Evolutionary conservation across 1,284 basidiomycete genomes (phyloP).

Genomic region (Cutaneotrichosporon cutaneum): DNA sequence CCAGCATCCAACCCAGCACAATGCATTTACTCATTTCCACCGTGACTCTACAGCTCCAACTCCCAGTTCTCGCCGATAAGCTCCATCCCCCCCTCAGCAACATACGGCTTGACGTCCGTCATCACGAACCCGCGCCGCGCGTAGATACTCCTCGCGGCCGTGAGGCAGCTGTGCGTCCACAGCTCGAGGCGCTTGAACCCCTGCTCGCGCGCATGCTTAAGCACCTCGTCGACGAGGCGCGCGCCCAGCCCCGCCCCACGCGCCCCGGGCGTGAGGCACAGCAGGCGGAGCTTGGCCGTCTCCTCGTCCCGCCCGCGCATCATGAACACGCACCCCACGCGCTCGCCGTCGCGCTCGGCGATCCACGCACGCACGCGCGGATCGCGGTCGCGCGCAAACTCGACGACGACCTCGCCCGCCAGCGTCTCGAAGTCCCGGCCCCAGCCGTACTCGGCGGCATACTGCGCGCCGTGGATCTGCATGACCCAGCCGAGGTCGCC

Average conservation of each 20-base stretch:
- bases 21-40: no score
- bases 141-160: conserved; percentile 18
- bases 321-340: conserved; percentile 19
- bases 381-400: conserved; percentile 4
- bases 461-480: conserved; percentile 15
- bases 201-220: conserved; percentile 12
- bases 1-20: not conserved
- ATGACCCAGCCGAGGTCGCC: conserved; percentile 27
- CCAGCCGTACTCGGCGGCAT: conserved; percentile 16
- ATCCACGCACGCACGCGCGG: conserved; percentile 17
- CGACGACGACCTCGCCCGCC: conserved; percentile 11
- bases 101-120: not conserved
- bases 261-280: conserved; percentile 10
- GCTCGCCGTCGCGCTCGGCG: conserved; percentile 16
- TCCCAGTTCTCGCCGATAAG: conserved; percentile 19
- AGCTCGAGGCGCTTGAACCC: conserved; percentile 19
- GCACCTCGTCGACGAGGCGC: conserved; percentile 16
- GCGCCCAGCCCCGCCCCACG: conserved; percentile 18
- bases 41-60: conserved; percentile 9
- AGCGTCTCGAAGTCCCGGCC: conserved; percentile 15
- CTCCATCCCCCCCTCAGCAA: not conserved
- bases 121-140: conserved; percentile 17
- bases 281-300: conserved; percentile 18
- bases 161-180: conserved; percentile 21
- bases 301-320: not conserved